Base-by-base conservation (phyloP, 2,329 filamentous ascomycete genomes). In the Cladophialophora psammophila region DNA sequence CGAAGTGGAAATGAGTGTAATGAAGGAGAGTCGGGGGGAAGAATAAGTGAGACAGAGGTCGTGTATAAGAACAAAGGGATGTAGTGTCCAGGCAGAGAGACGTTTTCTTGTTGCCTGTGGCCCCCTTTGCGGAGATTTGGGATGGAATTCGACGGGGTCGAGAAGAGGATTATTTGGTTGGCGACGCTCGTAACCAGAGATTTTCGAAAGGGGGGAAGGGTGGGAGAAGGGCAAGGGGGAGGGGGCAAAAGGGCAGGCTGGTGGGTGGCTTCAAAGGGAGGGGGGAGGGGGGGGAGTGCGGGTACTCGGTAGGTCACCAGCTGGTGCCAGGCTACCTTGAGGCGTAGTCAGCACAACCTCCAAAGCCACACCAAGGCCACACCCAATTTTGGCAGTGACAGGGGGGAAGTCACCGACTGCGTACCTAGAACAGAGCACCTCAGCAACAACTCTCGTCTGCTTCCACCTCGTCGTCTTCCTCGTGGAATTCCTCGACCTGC, bases 401-500 rank as follows among this genome's bases (percentile, higher is more conserved):
- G 18, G 56, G 52, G 57, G 58, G 13, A 3, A 26, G 26, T 26
- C 3, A 26, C 26, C 2, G 34, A 32, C 50, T 52, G 60, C 60
- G 54, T 20, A 60, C 42, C 34, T 48, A 18, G 20, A 3, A 50
- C 13, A 54, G 26, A 26, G 26, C 26, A 3, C 26, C 26, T 7
- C 32, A 60, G 54, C 31, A 34, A 48, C 59, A 58, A 26, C 55
- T 42, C 55, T 45, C 40, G 20, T 20, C 56, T 18, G 58, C 36
- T 13, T 48, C 63, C 31, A 45, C 18, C 20, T 31, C 5, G 31
- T 26, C 42, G 36, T 55, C 42, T 53, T 54, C 45, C 45, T 26
- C 45, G n/a, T 26, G 9, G 15, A 50, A 50, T 45, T 60, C 66
- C 63, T 60, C 40, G 60, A 67, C 69, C 69, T 68, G 67, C 65